Conservation (phyloP, 140 eudicot species). For the Stevia rebaudiana region DNA sequence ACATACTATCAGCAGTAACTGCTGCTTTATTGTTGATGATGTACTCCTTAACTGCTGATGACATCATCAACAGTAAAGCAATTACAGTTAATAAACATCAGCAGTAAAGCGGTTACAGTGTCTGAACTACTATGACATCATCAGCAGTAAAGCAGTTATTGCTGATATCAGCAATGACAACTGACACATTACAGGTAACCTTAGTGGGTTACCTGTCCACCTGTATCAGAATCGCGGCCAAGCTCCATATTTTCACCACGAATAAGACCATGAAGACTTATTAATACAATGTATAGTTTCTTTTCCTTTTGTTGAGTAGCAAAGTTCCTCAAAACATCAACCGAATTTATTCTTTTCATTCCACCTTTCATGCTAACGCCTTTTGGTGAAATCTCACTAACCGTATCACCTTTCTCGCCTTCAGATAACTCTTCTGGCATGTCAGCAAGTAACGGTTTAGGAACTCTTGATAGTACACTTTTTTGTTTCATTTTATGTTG, state of each 20-base stretch:
- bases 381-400: conserved; percentile 41
- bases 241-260: conserved; percentile 94
- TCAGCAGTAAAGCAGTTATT: not conserved
- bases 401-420: conserved; percentile 66
- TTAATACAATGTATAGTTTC: conserved; percentile 69
- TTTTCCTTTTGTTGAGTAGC: conserved; percentile 57
- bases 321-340: conserved; percentile 59
- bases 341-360: conserved; percentile 60
- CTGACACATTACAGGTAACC: not conserved
- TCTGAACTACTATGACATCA: no score
- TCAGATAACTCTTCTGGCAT: conserved; percentile 78
- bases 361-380: conserved; percentile 55
- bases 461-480: conserved; percentile 45
- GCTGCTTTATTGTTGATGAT: no score
- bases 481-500: conserved; percentile 39
- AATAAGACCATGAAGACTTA: conserved; percentile 87
- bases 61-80: no score
- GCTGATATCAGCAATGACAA: not conserved
- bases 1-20: not conserved
- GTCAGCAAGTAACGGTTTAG: conserved; percentile 60
- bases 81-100: no score
- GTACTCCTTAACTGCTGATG: no score
- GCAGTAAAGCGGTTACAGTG: no score
- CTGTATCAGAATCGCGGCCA: conserved; percentile 91
- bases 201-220: conserved; percentile 65